Percentiles rank a stretch among this genome's conserved stretches.
phyloP scores from a whole-genome alignment of 768 basidiomycete species.

The Leccinum broughii region DNA sequence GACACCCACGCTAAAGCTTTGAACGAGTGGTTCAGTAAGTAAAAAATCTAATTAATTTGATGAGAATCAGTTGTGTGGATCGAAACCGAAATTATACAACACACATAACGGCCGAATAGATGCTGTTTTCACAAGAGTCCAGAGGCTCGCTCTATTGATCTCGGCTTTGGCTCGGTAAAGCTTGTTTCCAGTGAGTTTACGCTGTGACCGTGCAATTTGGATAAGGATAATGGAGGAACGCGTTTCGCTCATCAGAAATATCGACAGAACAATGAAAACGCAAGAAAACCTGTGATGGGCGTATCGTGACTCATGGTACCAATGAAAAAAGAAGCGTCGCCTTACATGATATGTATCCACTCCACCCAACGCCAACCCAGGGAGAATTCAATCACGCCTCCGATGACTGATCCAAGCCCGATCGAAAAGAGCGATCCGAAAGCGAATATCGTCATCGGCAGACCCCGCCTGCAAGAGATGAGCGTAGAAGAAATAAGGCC shows the following conservation, averaged over 20 bases:
- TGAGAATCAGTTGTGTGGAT: constrained; percentile 3
- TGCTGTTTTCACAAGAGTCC: constrained; percentile 62
- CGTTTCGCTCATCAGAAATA: constrained; percentile 68
- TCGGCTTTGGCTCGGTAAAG: constrained; percentile 63
- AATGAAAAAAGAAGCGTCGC: not conserved
- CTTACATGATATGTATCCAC: constrained; percentile 70
- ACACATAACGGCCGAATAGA: constrained; percentile 70
- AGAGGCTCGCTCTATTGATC: constrained; percentile 55
- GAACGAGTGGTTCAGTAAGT: constrained; percentile 65
- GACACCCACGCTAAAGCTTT: constrained; percentile 62
- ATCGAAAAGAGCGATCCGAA: constrained; percentile 55
- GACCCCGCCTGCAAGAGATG: constrained; percentile 52
- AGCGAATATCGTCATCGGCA: constrained; percentile 76
- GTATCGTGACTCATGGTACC: not conserved
- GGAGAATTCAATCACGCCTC: constrained; percentile 62
- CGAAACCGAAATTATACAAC: constrained; percentile 24
- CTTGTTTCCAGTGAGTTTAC: constrained; percentile 63
- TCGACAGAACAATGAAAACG: constrained; percentile 47
- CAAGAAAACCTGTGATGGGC: constrained; percentile 47
- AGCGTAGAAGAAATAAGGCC: not conserved
- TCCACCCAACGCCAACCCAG: constrained; percentile 82
- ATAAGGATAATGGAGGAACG: constrained; percentile 69
- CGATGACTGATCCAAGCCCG: constrained; percentile 62
- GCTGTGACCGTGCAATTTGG: constrained; percentile 56
- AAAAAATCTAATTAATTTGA: constrained; percentile 23